phyloP scores from a whole-genome alignment of 306 rosid genomes.

The Medicago arabica region DNA sequence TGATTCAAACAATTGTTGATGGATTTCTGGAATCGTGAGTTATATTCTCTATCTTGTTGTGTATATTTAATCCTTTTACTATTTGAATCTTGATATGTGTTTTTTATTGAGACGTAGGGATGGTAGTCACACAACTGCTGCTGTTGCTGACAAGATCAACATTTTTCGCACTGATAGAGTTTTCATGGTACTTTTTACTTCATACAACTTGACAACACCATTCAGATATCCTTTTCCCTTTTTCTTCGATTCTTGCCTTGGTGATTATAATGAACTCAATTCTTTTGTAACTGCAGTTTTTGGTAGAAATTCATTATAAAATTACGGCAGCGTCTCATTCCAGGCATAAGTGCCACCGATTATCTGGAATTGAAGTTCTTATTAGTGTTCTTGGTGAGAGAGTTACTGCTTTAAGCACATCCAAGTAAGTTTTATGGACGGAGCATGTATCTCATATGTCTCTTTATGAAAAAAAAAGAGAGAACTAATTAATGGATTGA shows the following conservation, averaged over 20 bases:
- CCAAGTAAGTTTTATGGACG: slow-evolving; percentile 63
- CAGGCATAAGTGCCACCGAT: slow-evolving; percentile 84
- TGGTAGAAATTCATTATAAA: slow-evolving; percentile 84
- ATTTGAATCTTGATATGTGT: slow-evolving; percentile 35
- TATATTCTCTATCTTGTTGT: slow-evolving; percentile 34
- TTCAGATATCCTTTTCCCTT: slow-evolving; percentile 34
- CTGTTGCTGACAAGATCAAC: slow-evolving; percentile 79
- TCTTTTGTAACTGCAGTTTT: slow-evolving; percentile 63
- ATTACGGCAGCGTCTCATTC: slow-evolving; percentile 81
- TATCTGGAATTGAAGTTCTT: slow-evolving; percentile 88
- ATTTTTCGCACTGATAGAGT: slow-evolving; percentile 90
- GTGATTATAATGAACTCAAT: slow-evolving; percentile 42
- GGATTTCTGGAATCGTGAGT: slow-evolving; percentile 83
- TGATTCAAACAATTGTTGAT: slow-evolving; percentile 81
- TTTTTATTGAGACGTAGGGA: slow-evolving; percentile 60
- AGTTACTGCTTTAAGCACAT: slow-evolving; percentile 81
- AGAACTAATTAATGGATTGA: too few relatives aligned
- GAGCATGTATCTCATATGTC: neutral
- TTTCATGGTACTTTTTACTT: slow-evolving; percentile 70
- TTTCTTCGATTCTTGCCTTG: slow-evolving; percentile 22
- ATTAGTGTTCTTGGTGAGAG: slow-evolving; percentile 70
- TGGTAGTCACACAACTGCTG: slow-evolving; percentile 53
- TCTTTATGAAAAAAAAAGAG: too few relatives aligned
- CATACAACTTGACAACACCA: slow-evolving; percentile 5
- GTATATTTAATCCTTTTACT: slow-evolving; percentile 6